Percentiles rank a stretch among this genome's conserved stretches.
These are phyloP conservation scores for Cordyceps cateniannulata DNA, from an alignment of 2,329 filamentous ascomycete species.

Conservation along the genomic window DNA sequence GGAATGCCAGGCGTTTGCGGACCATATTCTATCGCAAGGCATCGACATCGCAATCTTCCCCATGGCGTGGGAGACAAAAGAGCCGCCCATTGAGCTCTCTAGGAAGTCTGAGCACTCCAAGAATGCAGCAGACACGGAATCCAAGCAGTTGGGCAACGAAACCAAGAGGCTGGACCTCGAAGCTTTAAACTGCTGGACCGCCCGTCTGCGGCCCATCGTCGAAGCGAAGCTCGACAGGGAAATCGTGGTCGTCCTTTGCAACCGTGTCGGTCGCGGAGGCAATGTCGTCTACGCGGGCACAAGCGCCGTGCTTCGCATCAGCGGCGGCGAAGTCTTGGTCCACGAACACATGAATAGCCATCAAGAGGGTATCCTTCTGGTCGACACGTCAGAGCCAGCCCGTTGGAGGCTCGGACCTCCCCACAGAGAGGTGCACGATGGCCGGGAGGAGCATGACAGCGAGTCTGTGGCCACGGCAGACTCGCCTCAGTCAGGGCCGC, in stretches of 20 bases:
- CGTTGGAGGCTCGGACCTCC: background rate
- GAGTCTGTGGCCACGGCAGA: background rate
- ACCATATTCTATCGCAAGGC: constrained; percentile 44
- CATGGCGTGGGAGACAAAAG: constrained; percentile 73
- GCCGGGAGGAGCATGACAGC: background rate
- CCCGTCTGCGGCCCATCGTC: constrained; percentile 37
- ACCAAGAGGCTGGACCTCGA: too few relatives aligned
- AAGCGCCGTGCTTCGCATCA: constrained; percentile 62
- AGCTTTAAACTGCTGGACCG: constrained; percentile 69
- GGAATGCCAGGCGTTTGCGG: constrained; percentile 22
- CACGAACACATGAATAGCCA: constrained; percentile 67
- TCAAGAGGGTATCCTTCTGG: constrained; percentile 60
- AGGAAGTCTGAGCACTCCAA: constrained; percentile 57
- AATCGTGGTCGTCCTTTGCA: constrained; percentile 63
- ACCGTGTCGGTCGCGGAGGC: constrained; percentile 61
- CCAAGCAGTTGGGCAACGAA: too few relatives aligned
- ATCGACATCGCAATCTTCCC: constrained; percentile 60
- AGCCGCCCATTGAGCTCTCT: constrained; percentile 38
- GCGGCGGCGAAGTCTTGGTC: constrained; percentile 57
- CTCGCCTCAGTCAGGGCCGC: background rate
- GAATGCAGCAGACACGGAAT: constrained; percentile 6
- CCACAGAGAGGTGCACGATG: too few relatives aligned
- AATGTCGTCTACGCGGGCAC: constrained; percentile 67
- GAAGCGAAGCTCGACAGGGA: constrained; percentile 42
- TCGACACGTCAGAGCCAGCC: constrained; percentile 46